A percentile compares a stretch with the other conserved stretches of the same genome.
Conservation (phyloP, 768 basidiomycete genomes). For the Strobilomyces dryophilus region DNA sequence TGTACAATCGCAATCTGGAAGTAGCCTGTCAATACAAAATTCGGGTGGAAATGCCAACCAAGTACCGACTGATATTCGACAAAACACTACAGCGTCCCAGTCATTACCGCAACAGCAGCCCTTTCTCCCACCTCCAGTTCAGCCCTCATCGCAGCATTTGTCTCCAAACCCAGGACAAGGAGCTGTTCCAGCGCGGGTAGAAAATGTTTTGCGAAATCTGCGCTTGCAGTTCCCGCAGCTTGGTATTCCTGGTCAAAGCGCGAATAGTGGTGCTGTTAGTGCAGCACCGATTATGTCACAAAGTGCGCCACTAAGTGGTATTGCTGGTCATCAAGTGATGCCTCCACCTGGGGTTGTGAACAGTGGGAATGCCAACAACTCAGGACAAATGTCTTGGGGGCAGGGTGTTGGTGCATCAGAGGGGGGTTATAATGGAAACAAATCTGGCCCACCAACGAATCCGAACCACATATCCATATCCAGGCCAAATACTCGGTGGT, state of each 20-base stretch:
- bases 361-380: not conserved
- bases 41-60: not conserved
- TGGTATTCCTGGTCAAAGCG: not conserved
- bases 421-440: slow-evolving; percentile 1
- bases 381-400: not conserved
- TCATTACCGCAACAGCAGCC: not conserved
- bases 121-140: not conserved
- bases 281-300: not conserved
- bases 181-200: slow-evolving; percentile 1
- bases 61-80: not conserved
- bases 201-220: slow-evolving; percentile 15
- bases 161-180: slow-evolving; percentile 4
- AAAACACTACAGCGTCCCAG: not conserved
- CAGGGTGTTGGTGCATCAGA: slow-evolving; percentile 8
- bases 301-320: not conserved
- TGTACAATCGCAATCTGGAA: slow-evolving; percentile 9
- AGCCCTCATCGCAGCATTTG: slow-evolving; percentile 1
- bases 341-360: not conserved
- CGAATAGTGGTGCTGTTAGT: not conserved
- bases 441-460: not conserved
- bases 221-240: slow-evolving; percentile 16
- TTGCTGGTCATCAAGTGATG: not conserved
- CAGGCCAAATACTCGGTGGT: not conserved
- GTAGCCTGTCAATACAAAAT: not conserved
- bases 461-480: slow-evolving; percentile 2